These are phyloP conservation scores for Scheffersomyces amazonensis DNA, from an alignment of 805 yeast genomes.

Conservation along the genomic window DNA sequence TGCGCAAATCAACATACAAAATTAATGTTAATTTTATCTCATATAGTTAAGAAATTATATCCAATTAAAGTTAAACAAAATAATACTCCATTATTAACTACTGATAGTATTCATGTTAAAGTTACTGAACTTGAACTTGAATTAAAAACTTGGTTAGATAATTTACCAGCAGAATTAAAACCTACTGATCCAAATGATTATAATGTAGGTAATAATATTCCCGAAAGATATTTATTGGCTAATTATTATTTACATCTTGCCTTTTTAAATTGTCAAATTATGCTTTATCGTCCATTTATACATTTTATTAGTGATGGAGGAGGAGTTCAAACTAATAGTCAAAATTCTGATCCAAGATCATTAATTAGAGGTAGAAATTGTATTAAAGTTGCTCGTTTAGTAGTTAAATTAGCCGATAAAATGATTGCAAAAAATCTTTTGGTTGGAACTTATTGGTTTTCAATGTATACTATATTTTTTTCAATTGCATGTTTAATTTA, in stretches of 20 bases:
- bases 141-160: constrained; percentile 67
- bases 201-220: constrained; percentile 17
- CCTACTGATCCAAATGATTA: constrained; percentile 60
- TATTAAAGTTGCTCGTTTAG: constrained; percentile 78
- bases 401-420: constrained; percentile 75
- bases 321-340: constrained; percentile 9
- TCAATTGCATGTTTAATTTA: constrained; percentile 84
- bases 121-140: constrained; percentile 68
- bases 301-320: constrained; percentile 73
- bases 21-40: constrained; percentile 65
- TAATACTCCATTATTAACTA: constrained; percentile 12
- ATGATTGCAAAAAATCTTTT: constrained; percentile 70
- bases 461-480: constrained; percentile 84
- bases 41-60: constrained; percentile 69
- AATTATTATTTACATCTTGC: constrained; percentile 71
- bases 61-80: constrained; percentile 54
- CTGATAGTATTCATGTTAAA: constrained; percentile 37
- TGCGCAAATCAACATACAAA: constrained; percentile 85
- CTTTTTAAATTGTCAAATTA: constrained; percentile 73
- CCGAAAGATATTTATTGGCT: constrained; percentile 64
- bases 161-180: constrained; percentile 65
- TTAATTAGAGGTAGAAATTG: constrained; percentile 77
- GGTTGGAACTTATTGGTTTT: constrained; percentile 88
- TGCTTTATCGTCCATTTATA: constrained; percentile 83
- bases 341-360: constrained; percentile 52